Evolutionary conservation across 257 asterid species (phyloP), one percentile per base, ranked within the genome.

Genomic region (Henckelia pumila): DNA sequence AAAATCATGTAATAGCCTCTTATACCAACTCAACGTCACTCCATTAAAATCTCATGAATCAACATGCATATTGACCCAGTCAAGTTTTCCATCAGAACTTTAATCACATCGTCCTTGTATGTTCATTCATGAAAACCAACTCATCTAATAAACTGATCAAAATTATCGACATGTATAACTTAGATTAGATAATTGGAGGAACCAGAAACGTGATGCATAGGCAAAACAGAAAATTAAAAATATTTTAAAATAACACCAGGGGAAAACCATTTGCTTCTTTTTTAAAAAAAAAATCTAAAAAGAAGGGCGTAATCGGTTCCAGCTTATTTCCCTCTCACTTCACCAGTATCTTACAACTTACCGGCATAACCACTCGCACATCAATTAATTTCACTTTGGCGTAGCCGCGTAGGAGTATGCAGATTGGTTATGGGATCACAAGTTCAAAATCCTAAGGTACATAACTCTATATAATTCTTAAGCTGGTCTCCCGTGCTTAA

Each of bases 11-110:
- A 47, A 60, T 49, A 49, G 56, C 55, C 56, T 17, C 11, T 40
- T 9, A 13, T 32, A 17, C 66, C 66, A 60, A 21, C 69, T 59
- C 78, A 73, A 67, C 44, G 40, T 71, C 20, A 62, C 29, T 52
- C 67, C 59, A 56, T 13, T 8, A 60, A 35, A 56, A 67, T 16
- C 14, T 55, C 16, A 25, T 14, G 61, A 59, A 33, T 65, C 25
- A 61, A 59, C 74, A 70, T 33, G 13, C 49, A 61, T 3, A 49
- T 62, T 77, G 69, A 24, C 64, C 26, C 71, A 3, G 35, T 59
- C 35, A 56, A 63, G 24, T 61, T 61, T 16, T 29, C 28, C 66
- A 26, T 55, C 61, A 44, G 14, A 71, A 68, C 29, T 25, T 16
- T 33, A 50, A 55, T 17, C 22, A 7, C 56, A 74, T 62, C 47